phyloP scores from a whole-genome alignment of 2,329 filamentous ascomycete species.

The Orbilia ellipsospora region DNA sequence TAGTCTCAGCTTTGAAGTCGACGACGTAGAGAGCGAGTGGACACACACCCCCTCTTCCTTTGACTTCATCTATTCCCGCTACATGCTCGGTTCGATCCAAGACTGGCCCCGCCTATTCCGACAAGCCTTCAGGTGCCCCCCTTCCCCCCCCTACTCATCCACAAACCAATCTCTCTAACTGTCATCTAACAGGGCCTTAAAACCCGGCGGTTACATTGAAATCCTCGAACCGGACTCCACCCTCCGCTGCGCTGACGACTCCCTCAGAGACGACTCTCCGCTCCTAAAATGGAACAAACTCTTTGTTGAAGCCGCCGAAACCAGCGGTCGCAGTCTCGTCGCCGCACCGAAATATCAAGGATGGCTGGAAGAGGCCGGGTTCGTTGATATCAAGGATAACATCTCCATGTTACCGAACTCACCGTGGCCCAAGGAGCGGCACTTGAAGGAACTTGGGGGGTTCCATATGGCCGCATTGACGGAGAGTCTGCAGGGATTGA shows the following conservation, averaged over 20 bases:
- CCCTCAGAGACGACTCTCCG: slow-evolving; percentile 52
- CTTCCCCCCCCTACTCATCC: background rate
- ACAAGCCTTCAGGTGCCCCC: slow-evolving; percentile 61
- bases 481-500: slow-evolving; percentile 67
- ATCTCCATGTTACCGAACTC: slow-evolving; percentile 66
- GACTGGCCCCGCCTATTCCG: slow-evolving; percentile 70
- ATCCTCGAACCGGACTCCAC: slow-evolving; percentile 49
- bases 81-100: slow-evolving; percentile 70
- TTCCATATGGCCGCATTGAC: slow-evolving; percentile 60
- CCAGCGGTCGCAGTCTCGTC: slow-evolving; percentile 58
- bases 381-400: slow-evolving; percentile 62
- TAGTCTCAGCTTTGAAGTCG: slow-evolving; percentile 57
- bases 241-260: slow-evolving; percentile 36
- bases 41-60: slow-evolving; percentile 58
- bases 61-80: slow-evolving; percentile 60
- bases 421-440: slow-evolving; percentile 65
- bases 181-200: slow-evolving; percentile 7
- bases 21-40: slow-evolving; percentile 58
- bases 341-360: slow-evolving; percentile 51
- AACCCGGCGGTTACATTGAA: slow-evolving; percentile 53
- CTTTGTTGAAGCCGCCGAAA: slow-evolving; percentile 59
- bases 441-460: slow-evolving; percentile 64
- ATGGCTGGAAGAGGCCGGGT: slow-evolving; percentile 62
- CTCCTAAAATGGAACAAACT: slow-evolving; percentile 60
- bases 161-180: background rate